Base-by-base conservation (phyloP, 305 asterid species). In the Fraxinus baroniana region DNA sequence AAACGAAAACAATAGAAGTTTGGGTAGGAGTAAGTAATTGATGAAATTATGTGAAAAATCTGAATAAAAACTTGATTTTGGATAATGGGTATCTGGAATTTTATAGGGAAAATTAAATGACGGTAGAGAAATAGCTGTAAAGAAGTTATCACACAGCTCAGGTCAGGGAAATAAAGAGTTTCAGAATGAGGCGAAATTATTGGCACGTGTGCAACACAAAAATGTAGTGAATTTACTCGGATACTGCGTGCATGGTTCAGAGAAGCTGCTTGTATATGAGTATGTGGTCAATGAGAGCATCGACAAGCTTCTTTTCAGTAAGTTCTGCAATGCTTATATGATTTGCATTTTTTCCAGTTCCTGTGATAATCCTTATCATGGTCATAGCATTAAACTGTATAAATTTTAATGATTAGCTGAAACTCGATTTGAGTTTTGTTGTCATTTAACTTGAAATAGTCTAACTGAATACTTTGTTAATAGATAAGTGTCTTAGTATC, bases 141-240 rank as follows among this genome's bases (percentile, higher is more conserved):
- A 97, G 93, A 97, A 90, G 87, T 87, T 97, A 74, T 91, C 98
- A 52, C 91, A 85, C 85, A 83, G 85, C 79, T 94, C 99, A 64
- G 80, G 77, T 76, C 99, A 95, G 84, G 98, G 99, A 71, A 91
- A 85, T 85, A 91, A 77, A 85, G 97, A 97, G 88, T 97, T 97
- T 79, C 82, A 87, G 89, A 97, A 84, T 82, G 99, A 97, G 89
- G 99, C 97, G 0, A 97, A 90, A 88, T 86, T 93, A 72, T 83
- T 97, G 91, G 93, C 97, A 0, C 89, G 93, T 24, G 97, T 95
- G 86, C 99, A 97, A 88, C 99, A 97, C 30, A 90, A 87, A 32
- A 95, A 97, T 83, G 97, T 97, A 83, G 99, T 97, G 88, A 92
- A 90, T 88, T 90, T 97, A 88, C 85, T 97, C 78, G 99, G 99